Evolutionary conservation across 1,284 basidiomycete species (phyloP).

Genomic region (Apiotrichum veenhuisii): DNA sequence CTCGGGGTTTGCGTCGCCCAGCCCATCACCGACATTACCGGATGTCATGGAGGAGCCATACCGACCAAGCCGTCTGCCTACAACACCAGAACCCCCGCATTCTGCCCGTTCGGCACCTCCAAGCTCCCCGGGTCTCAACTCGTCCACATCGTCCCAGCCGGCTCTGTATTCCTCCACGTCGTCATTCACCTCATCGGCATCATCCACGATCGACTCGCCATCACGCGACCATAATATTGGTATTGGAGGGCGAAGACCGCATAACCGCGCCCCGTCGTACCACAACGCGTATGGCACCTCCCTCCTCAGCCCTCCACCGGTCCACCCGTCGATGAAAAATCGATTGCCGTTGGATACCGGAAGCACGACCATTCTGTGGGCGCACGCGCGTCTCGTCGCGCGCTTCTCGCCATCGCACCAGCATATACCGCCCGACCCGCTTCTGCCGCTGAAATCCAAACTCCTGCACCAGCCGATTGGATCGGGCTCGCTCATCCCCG

Average conservation of each 20-base stretch:
- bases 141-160: not conserved
- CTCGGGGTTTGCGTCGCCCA: constrained; percentile 2
- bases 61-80: not conserved
- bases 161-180: constrained; percentile 1
- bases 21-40: constrained; percentile 12
- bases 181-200: not conserved
- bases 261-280: constrained; percentile 29
- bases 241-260: too few relatives aligned
- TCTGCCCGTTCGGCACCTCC: not conserved
- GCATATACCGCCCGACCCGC: constrained; percentile 50
- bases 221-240: constrained; percentile 1
- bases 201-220: not conserved
- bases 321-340: constrained; percentile 29
- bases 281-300: constrained; percentile 36
- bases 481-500: constrained; percentile 40
- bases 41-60: constrained; percentile 16
- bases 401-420: constrained; percentile 46
- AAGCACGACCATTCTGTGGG: constrained; percentile 46
- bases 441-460: constrained; percentile 45
- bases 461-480: constrained; percentile 49
- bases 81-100: not conserved
- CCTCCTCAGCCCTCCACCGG: constrained; percentile 23
- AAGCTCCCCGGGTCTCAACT: not conserved
- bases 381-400: constrained; percentile 44
- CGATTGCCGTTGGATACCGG: constrained; percentile 24